phyloP scores from a whole-genome alignment of 2,329 filamentous ascomycete genomes.

The Lecanosticta acicola region DNA sequence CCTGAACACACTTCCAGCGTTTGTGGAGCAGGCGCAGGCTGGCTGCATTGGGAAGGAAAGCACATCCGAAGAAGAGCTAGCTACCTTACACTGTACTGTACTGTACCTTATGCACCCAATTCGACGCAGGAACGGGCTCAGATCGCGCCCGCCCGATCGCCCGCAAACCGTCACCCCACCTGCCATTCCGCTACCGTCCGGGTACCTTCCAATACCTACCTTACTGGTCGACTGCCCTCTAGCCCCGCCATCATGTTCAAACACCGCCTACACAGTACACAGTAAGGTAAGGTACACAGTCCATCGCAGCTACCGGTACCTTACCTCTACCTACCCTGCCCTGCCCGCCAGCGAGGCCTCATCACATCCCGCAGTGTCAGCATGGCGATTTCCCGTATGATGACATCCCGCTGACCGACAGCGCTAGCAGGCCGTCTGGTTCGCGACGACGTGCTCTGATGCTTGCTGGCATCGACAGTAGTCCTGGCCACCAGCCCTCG shows the following conservation, averaged over 20 bases:
- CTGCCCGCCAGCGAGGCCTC: too few relatives aligned
- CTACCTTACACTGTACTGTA: too few relatives aligned
- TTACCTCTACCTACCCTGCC: too few relatives aligned
- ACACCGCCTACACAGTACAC: too few relatives aligned
- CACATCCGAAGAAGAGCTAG: too few relatives aligned
- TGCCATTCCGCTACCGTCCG: background rate
- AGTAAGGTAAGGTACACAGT: too few relatives aligned
- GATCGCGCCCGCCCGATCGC: constrained; percentile 7
- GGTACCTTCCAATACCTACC: background rate
- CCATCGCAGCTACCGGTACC: too few relatives aligned
- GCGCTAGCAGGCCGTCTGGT: too few relatives aligned
- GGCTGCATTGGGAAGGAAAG: background rate
- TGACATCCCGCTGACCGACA: too few relatives aligned
- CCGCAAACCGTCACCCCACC: constrained; percentile 12
- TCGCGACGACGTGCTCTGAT: background rate
- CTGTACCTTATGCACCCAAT: background rate
- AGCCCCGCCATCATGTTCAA: background rate
- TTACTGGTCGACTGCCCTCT: background rate
- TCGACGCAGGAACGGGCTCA: constrained; percentile 2
- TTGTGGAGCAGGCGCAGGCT: background rate
- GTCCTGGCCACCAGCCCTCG: background rate
- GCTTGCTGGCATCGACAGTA: too few relatives aligned
- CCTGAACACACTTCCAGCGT: constrained; percentile 1
- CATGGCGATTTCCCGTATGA: constrained; percentile 3
- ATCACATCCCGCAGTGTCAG: background rate